These are phyloP conservation scores for Teunomyces stri DNA, from an alignment of 805 yeast species.

Conservation along the genomic window DNA sequence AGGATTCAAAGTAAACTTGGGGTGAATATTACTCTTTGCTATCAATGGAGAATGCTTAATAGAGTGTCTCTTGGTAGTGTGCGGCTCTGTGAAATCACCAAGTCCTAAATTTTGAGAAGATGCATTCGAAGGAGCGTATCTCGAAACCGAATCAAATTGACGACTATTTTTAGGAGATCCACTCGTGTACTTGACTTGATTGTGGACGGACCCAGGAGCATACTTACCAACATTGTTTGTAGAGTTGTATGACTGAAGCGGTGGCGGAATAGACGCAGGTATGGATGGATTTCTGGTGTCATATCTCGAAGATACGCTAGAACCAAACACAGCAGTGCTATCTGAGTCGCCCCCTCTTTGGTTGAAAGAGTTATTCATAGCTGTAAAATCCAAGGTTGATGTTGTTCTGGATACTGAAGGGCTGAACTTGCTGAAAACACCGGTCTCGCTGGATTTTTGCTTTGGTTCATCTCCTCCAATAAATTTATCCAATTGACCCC, in stretches of 20 bases:
- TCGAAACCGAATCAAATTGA: conserved; percentile 5
- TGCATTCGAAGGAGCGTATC: conserved; percentile 21
- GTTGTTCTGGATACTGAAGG: conserved; percentile 63
- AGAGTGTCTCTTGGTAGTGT: conserved; percentile 5
- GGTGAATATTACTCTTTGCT: neutral
- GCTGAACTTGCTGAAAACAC: conserved; percentile 68
- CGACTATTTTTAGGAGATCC: conserved; percentile 5
- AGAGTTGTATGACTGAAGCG: conserved; percentile 6
- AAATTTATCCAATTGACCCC: conserved; percentile 88
- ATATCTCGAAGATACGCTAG: conserved; percentile 9
- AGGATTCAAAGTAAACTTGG: conserved; percentile 5
- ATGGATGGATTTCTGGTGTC: conserved; percentile 6
- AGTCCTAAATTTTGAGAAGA: conserved; percentile 18
- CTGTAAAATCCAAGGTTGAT: conserved; percentile 37
- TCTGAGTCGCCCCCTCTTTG: conserved; percentile 5
- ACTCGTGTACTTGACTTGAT: neutral
- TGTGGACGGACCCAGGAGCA: conserved; percentile 2
- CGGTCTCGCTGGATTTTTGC: conserved; percentile 39
- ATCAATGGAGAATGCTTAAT: conserved; percentile 6
- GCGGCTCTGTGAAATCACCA: conserved; percentile 1
- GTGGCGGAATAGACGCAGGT: conserved; percentile 3
- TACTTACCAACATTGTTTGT: conserved; percentile 6
- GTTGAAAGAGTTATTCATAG: conserved; percentile 8
- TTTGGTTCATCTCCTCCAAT: conserved; percentile 74
- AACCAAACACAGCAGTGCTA: conserved; percentile 5